These are phyloP conservation scores for Solanum peruvianum DNA, from an alignment of 257 asterid species.

Conservation along the genomic window DNA sequence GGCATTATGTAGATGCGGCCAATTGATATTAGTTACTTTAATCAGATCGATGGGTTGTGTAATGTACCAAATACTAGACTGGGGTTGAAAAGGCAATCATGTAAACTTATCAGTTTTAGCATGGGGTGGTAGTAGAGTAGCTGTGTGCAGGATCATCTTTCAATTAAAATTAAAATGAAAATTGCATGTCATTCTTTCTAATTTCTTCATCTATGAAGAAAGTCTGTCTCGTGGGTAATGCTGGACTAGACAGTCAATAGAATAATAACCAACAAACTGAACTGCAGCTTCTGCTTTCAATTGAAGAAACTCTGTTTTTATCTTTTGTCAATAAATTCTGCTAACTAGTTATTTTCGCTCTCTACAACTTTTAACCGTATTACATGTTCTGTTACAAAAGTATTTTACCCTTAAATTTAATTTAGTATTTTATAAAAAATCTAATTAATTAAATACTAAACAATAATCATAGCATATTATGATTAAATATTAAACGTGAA, in stretches of 20 bases:
- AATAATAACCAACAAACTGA: background rate
- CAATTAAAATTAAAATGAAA: background rate
- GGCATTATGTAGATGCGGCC: slow-evolving; percentile 33
- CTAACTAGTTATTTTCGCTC: background rate
- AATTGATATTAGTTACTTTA: background rate
- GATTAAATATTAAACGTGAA: no score
- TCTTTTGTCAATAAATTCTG: background rate
- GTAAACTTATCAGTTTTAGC: slow-evolving; percentile 5
- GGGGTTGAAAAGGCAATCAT: slow-evolving; percentile 3
- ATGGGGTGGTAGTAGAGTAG: background rate
- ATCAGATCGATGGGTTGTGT: background rate
- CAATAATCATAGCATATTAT: no score
- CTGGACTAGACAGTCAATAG: background rate
- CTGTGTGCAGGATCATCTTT: background rate
- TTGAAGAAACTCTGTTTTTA: background rate
- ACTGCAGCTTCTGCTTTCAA: background rate
- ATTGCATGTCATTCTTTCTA: background rate
- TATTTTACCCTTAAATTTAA: background rate
- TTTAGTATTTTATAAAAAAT: background rate
- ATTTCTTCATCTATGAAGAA: background rate
- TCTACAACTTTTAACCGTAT: background rate
- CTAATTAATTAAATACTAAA: no score
- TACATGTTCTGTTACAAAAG: background rate
- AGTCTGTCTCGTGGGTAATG: background rate
- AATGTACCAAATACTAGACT: background rate